Base-by-base conservation (phyloP, 306 rosid species). In the Lotus japonicus region DNA sequence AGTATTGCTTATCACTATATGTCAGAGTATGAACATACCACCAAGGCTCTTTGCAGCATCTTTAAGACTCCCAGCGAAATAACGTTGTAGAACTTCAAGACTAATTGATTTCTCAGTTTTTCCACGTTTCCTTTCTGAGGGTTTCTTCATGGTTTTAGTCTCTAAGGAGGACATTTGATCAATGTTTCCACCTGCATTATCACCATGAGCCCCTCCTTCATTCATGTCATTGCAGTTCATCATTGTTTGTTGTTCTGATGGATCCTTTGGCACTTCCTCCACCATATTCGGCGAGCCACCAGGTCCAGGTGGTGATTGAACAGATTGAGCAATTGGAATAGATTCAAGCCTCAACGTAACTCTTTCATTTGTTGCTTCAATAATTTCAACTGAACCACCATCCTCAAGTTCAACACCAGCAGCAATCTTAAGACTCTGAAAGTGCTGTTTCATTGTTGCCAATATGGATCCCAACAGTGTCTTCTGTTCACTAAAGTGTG, bases 11-110 rank as follows among this genome's bases (percentile, higher is more conserved):
- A 66, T 35, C 68, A 36, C 19, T 19, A 59, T 42, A 63, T 41
- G 17, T 39, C 28, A 60, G 58, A 6, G 57, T 17, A 56, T 17
- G 72, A 68, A 42, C 86, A 41, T 87, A 95, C 99, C 99, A 11
- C 96, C 92, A 70, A 95, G 99, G 83, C 91, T 88, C 85, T 88
- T 95, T 36, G 97, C 99, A 74, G 99, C 97, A 82, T 95, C 97
- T 78, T 95, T 95, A 72, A 94, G 99, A 70, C 97, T 95, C 75
- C 97, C 96, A 48, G 99, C 86, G 46, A 94, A 95, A 75, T 95
- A 81, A 52, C 83, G 90, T 64, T 95, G 99, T 53, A 95, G 70
- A 68, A 95, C 96, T 55, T 90, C 97, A 16, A 95, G 85, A 74
- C 96, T 90, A 33, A 95, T 83, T 58, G 96, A 90, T 79, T 95